Conservation (phyloP, 441 rosid genomes). For the Pelargonium myrrhifolium region DNA sequence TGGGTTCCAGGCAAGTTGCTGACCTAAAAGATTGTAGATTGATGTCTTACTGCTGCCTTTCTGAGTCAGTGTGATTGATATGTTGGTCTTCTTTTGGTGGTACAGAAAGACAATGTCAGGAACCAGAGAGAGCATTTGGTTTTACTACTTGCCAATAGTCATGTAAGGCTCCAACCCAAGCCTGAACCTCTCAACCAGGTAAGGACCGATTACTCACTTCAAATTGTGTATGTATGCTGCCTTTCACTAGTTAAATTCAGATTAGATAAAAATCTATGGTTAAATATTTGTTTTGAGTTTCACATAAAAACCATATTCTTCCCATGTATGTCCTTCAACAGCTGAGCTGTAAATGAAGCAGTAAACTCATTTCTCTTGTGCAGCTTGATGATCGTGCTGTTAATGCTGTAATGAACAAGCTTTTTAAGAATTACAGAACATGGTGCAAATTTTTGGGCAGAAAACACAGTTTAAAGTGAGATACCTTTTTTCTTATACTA, state of each 20-base stretch:
- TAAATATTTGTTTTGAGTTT: slow-evolving; percentile 2
- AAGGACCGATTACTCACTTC: slow-evolving; percentile 20
- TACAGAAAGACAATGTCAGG: slow-evolving; percentile 88
- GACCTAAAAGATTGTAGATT: slow-evolving; percentile 14
- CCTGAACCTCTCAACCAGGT: slow-evolving; percentile 95
- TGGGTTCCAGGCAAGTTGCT: slow-evolving; percentile 82
- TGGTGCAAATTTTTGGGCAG: slow-evolving; percentile 95
- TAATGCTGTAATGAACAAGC: slow-evolving; percentile 78
- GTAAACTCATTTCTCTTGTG: slow-evolving; percentile 16
- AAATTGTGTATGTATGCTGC: background rate
- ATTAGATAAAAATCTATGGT: background rate
- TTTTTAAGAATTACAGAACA: slow-evolving; percentile 80
- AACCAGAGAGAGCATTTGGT: slow-evolving; percentile 95
- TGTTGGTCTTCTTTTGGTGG: slow-evolving; percentile 19
- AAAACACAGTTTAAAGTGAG: slow-evolving; percentile 87
- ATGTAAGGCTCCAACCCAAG: slow-evolving; percentile 74
- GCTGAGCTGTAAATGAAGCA: background rate
- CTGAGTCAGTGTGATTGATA: slow-evolving; percentile 12
- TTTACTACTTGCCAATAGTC: slow-evolving; percentile 77
- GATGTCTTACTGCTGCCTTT: slow-evolving; percentile 3
- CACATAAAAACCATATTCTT: background rate
- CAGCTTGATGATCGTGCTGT: slow-evolving; percentile 96
- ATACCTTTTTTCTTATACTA: background rate
- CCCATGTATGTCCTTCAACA: slow-evolving; percentile 6
- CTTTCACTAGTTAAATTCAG: background rate